Evolutionary conservation across 192 early-diverging fungal genomes (phyloP).

Genomic region (Entomortierella parvispora): DNA sequence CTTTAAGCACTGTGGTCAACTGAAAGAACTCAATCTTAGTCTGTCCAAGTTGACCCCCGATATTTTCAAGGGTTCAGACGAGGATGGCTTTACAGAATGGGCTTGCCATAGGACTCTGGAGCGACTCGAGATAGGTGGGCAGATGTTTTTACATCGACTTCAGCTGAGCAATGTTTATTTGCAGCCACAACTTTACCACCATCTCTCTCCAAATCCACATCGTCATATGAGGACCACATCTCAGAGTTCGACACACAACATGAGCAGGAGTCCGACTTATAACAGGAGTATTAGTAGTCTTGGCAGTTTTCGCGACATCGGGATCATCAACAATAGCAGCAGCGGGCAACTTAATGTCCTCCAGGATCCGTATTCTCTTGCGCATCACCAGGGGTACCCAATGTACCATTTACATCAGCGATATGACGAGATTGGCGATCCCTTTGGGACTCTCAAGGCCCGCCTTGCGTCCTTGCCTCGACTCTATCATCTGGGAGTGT

Average conservation of each 20-base stretch:
- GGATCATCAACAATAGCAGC: not conserved
- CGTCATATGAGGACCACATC: not conserved
- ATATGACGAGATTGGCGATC: constrained; percentile 25
- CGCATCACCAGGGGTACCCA: constrained; percentile 41
- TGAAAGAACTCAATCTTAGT: constrained; percentile 31
- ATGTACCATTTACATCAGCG: constrained; percentile 41
- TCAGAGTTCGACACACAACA: not conserved
- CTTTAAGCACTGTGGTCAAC: constrained; percentile 19
- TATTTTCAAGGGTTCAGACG: constrained; percentile 17
- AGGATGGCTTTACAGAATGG: constrained; percentile 9
- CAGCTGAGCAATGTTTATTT: constrained; percentile 34
- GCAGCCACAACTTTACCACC: constrained; percentile 48
- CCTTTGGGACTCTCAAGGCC: constrained; percentile 23
- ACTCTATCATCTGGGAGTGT: constrained; percentile 31
- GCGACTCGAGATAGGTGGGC: constrained; percentile 36
- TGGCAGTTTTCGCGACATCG: not conserved
- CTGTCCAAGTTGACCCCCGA: constrained; percentile 34
- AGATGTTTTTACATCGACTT: constrained; percentile 43
- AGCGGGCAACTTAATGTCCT: constrained; percentile 14
- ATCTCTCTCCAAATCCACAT: constrained; percentile 42
- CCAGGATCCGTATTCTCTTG: constrained; percentile 28
- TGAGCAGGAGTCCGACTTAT: not conserved
- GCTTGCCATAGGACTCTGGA: constrained; percentile 36
- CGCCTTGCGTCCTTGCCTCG: constrained; percentile 36
- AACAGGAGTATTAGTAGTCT: not conserved